Conservation (phyloP, 805 yeast genomes). For the Monosporozyma aerobia region DNA sequence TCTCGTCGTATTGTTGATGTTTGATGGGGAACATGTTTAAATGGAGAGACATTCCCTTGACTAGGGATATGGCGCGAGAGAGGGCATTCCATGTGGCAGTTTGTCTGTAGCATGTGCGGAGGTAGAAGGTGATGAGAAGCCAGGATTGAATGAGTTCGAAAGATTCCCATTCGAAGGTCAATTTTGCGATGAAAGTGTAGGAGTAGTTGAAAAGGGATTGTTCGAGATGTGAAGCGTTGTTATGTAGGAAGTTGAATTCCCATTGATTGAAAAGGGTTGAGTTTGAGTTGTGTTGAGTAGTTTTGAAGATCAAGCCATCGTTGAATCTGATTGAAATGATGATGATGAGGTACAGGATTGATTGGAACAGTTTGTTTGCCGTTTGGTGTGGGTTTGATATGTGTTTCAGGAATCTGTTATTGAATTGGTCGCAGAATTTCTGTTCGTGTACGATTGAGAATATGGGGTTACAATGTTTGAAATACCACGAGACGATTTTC, state of each 20-base stretch:
- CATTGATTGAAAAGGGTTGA: not conserved
- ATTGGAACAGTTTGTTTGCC: slow-evolving; percentile 40
- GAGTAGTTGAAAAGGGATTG: slow-evolving; percentile 36
- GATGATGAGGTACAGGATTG: slow-evolving; percentile 40
- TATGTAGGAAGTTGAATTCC: not conserved
- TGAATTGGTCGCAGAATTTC: slow-evolving; percentile 43
- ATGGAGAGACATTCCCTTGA: slow-evolving; percentile 38
- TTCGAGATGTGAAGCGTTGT: slow-evolving; percentile 24
- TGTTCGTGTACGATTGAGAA: slow-evolving; percentile 45
- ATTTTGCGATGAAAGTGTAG: slow-evolving; percentile 31
- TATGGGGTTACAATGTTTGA: slow-evolving; percentile 43
- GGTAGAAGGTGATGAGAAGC: slow-evolving; percentile 37
- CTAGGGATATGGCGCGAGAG: slow-evolving; percentile 36
- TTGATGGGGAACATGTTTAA: slow-evolving; percentile 23
- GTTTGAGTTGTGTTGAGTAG: no score
- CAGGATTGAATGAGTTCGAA: slow-evolving; percentile 43
- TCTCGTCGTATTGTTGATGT: slow-evolving; percentile 29
- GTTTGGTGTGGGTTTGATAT: slow-evolving; percentile 8
- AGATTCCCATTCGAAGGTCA: slow-evolving; percentile 44
- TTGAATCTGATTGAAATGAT: slow-evolving; percentile 44
- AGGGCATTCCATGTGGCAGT: slow-evolving; percentile 35
- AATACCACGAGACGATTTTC: slow-evolving; percentile 30
- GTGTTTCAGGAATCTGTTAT: slow-evolving; percentile 18
- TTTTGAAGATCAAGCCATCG: slow-evolving; percentile 27
- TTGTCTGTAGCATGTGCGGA: slow-evolving; percentile 38